Base-by-base conservation (phyloP, 495 filamentous ascomycete genomes). In the Terfezia boudieri region DNA sequence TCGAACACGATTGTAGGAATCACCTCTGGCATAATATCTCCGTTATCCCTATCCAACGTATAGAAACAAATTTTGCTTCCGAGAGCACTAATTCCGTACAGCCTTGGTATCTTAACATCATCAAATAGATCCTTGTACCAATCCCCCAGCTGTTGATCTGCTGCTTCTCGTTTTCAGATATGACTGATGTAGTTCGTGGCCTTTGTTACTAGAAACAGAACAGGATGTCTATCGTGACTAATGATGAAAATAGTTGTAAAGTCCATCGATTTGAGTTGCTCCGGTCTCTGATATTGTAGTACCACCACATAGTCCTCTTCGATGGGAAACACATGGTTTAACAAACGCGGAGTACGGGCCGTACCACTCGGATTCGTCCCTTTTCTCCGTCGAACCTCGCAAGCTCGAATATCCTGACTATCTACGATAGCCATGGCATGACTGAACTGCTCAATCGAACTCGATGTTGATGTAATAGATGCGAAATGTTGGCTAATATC, bases 241-340 rank as follows among this genome's bases (percentile, higher is more conserved):
- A 51, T 8, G 17, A 53, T 4, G 26, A 53, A 53, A 36, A 55
- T 54, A 14, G 32, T 55, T n/a, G 43, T 57, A 22, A 57, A 57
- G 46, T 55, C 38, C 16, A 55, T 36, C 8, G 56, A 36, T 36
- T 10, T 48, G 12, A 36, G 26, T 12, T 55, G 17, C 52, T 16
- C 38, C 4, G 17, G 56, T 22, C 16, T 51, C 37, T 37, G 49
- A 26, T 50, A 50, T 1, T 55, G 41, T 32, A 38, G 26, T 1
- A 10, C 41, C 16, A 57, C 38, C n/a, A 57, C 22, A 12, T 55
- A 57, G 26, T 50, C 38, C 52, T 57, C 37, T 46, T 49, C 55
- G 16, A 46, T 17, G 8, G 56, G 43, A 55, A 50, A 57, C 52
- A 57, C 17, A 38, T 55, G 26, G 41, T 46, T 46, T 32, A 55